Percentiles rank a stretch among this genome's conserved stretches.
Conservation (phyloP, 2,329 filamentous ascomycete genomes). For the Diaporthe eres region DNA sequence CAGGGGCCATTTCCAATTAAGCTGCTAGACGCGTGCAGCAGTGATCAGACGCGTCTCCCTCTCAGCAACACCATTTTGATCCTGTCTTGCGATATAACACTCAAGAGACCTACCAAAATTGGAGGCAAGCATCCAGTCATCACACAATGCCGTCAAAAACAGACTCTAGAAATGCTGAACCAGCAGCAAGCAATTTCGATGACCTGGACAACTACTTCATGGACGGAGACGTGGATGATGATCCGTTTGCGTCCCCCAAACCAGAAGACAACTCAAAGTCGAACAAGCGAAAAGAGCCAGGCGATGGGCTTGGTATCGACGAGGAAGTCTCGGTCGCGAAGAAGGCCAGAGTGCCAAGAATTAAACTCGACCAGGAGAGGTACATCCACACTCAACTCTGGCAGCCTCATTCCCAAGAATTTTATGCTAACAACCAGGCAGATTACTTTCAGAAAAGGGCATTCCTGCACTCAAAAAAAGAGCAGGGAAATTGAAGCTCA, state of each 20-base stretch:
- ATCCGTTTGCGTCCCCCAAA: constrained; percentile 64
- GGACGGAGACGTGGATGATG: constrained; percentile 62
- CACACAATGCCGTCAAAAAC: constrained; percentile 38
- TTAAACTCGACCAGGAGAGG: constrained; percentile 90
- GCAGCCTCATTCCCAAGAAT: neutral
- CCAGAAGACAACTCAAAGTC: constrained; percentile 56
- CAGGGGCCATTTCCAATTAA: constrained; percentile 39
- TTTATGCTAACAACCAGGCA: constrained; percentile 52
- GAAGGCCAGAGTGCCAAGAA: constrained; percentile 77
- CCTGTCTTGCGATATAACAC: neutral
- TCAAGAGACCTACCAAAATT: neutral
- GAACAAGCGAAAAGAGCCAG: constrained; percentile 64
- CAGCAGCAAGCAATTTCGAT: constrained; percentile 65
- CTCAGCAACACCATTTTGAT: neutral
- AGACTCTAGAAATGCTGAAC: constrained; percentile 25
- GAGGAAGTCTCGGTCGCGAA: constrained; percentile 88
- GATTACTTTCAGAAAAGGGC: constrained; percentile 85
- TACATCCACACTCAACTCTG: constrained; percentile 51
- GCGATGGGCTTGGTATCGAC: constrained; percentile 79
- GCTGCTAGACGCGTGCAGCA: constrained; percentile 36
- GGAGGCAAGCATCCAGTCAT: neutral
- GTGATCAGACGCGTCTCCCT: constrained; percentile 37
- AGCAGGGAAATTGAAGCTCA: constrained; percentile 81
- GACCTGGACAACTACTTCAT: constrained; percentile 84
- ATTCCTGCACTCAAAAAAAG: constrained; percentile 85